A percentile compares a stretch with the other conserved stretches of the same genome.
phyloP scores from a whole-genome alignment of 352 stramenopile genomes.

The Aphanomyces euteiches region DNA sequence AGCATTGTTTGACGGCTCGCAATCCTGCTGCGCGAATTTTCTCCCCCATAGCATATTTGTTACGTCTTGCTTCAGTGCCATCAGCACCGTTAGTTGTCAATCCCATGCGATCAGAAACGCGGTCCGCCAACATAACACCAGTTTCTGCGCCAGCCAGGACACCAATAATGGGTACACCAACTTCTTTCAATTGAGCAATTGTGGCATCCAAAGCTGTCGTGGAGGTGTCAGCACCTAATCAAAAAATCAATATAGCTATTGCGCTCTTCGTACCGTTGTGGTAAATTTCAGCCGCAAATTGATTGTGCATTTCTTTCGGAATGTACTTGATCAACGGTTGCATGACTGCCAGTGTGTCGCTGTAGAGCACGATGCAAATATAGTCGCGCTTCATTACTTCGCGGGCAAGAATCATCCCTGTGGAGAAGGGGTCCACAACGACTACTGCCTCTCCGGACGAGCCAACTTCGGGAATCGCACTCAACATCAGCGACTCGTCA shows the following conservation, averaged over 20 bases:
- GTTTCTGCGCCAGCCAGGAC: slow-evolving; percentile 91
- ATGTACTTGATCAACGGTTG: slow-evolving; percentile 69
- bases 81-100: slow-evolving; percentile 83
- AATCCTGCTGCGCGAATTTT: slow-evolving; percentile 66
- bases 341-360: slow-evolving; percentile 71
- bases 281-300: slow-evolving; percentile 66
- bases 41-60: slow-evolving; percentile 89
- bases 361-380: slow-evolving; percentile 69
- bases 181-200: slow-evolving; percentile 22
- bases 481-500: slow-evolving; percentile 42
- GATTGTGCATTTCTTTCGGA: slow-evolving; percentile 43
- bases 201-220: slow-evolving; percentile 44
- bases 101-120: slow-evolving; percentile 81
- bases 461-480: slow-evolving; percentile 51
- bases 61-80: slow-evolving; percentile 76
- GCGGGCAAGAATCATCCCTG: slow-evolving; percentile 89
- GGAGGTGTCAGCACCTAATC: slow-evolving; percentile 18
- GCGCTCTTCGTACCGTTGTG: slow-evolving; percentile 45
- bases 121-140: slow-evolving; percentile 88
- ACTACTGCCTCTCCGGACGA: slow-evolving; percentile 56
- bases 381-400: slow-evolving; percentile 85
- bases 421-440: slow-evolving; percentile 95
- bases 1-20: slow-evolving; percentile 73
- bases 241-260: neutral
- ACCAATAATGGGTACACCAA: slow-evolving; percentile 49